These are phyloP conservation scores for Diutina siamensis DNA, from an alignment of 1,139 yeast species.

Conservation along the genomic window DNA sequence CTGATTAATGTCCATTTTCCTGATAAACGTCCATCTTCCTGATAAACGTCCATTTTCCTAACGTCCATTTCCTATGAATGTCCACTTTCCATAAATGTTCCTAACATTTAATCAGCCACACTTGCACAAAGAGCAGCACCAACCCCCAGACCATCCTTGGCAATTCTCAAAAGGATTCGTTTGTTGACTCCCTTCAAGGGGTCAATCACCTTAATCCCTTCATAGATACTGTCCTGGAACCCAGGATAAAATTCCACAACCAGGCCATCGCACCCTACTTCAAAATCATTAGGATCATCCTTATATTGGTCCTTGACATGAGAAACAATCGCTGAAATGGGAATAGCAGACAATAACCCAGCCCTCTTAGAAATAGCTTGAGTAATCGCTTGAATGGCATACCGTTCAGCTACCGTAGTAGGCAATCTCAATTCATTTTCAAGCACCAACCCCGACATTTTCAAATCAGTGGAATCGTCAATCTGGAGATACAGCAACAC, in stretches of 20 bases:
- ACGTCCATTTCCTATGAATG: neutral
- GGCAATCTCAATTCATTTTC: constrained; percentile 56
- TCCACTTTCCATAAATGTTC: neutral
- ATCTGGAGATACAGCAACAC: constrained; percentile 73
- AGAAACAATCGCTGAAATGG: constrained; percentile 62
- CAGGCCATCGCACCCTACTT: constrained; percentile 91
- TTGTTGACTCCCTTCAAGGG: constrained; percentile 63
- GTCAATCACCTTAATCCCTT: constrained; percentile 58
- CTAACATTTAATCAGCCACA: neutral
- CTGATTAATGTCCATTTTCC: too few relatives aligned
- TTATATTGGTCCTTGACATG: constrained; percentile 32
- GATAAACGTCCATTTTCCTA: neutral
- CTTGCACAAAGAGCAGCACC: constrained; percentile 92
- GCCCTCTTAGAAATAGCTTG: constrained; percentile 76
- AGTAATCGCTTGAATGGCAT: constrained; percentile 58
- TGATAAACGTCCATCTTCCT: neutral
- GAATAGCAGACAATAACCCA: constrained; percentile 77
- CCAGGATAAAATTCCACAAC: constrained; percentile 90
- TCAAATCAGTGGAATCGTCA: constrained; percentile 62
- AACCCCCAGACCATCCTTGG: constrained; percentile 91
- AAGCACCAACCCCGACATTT: constrained; percentile 52
- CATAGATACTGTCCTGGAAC: constrained; percentile 62
- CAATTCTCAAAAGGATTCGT: constrained; percentile 62
- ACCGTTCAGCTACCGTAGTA: constrained; percentile 57
- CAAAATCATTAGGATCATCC: constrained; percentile 51